Evolutionary conservation across 106 monocot genomes (phyloP).

Genomic region (Allium fistulosum): DNA sequence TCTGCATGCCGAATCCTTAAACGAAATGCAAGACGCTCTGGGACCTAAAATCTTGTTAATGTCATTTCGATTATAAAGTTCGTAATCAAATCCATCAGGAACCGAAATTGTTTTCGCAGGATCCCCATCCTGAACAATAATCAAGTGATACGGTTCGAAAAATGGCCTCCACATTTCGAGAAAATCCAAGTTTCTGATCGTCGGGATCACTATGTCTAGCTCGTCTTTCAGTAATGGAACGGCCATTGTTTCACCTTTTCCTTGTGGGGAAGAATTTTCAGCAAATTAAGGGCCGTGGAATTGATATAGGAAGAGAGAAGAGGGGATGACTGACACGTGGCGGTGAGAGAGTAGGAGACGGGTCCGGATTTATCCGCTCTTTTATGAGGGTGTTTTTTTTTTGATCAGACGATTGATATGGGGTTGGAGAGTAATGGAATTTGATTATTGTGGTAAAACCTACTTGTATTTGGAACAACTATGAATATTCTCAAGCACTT

Average conservation of each 20-base stretch:
- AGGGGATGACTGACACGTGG: not conserved
- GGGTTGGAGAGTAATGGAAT: no score
- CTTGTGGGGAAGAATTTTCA: not conserved
- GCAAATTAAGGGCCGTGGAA: not conserved
- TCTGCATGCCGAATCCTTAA: slow-evolving; percentile 24
- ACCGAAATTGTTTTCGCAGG: slow-evolving; percentile 26
- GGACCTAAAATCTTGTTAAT: slow-evolving; percentile 57
- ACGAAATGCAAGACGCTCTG: slow-evolving; percentile 30
- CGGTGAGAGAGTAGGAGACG: not conserved
- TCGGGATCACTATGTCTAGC: slow-evolving; percentile 12
- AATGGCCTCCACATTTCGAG: slow-evolving; percentile 15
- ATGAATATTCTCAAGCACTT: no score
- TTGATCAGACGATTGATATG: no score
- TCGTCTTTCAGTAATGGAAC: slow-evolving; percentile 9
- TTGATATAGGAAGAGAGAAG: not conserved
- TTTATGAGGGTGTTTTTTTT: no score
- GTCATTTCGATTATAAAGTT: slow-evolving; percentile 67
- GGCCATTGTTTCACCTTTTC: not conserved
- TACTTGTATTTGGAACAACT: no score
- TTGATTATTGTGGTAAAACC: no score
- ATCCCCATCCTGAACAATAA: slow-evolving; percentile 11
- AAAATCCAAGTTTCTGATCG: slow-evolving; percentile 8
- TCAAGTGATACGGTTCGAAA: slow-evolving; percentile 10
- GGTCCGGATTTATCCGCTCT: not conserved
- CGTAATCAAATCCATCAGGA: slow-evolving; percentile 60